Percentiles rank a stretch among this genome's conserved stretches.
Conservation (phyloP, 2,329 filamentous ascomycete species). For the Biscogniauxia sp. region DNA sequence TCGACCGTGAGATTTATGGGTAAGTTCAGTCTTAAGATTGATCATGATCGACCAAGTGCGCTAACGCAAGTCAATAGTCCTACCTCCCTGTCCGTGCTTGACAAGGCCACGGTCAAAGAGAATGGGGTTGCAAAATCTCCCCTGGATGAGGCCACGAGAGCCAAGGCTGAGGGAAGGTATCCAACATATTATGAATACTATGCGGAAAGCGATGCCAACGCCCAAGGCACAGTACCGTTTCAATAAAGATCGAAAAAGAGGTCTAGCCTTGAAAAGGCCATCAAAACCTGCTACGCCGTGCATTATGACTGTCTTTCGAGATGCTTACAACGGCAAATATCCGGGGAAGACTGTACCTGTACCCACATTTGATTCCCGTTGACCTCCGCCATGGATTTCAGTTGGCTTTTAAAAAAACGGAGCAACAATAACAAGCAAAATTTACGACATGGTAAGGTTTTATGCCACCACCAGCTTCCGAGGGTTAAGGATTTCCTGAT, state of each 20-base stretch:
- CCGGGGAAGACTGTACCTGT: neutral
- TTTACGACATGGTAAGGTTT: neutral
- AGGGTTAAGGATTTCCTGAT: too few species aligned
- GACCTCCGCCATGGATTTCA: neutral
- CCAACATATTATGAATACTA: slow-evolving; percentile 54
- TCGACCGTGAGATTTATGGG: slow-evolving; percentile 89
- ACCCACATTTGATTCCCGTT: slow-evolving; percentile 8
- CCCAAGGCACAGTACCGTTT: slow-evolving; percentile 51
- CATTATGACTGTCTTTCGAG: slow-evolving; percentile 12
- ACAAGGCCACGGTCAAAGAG: slow-evolving; percentile 42
- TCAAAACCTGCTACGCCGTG: slow-evolving; percentile 12
- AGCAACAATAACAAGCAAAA: neutral
- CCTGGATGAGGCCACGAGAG: slow-evolving; percentile 49
- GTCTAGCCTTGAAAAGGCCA: neutral
- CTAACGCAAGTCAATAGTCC: slow-evolving; percentile 38
- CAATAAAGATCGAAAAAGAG: slow-evolving; percentile 36
- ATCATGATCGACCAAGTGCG: neutral
- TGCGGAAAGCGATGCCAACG: slow-evolving; percentile 43
- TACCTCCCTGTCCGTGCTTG: slow-evolving; percentile 42
- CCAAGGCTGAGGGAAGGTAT: slow-evolving; percentile 51
- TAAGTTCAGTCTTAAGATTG: slow-evolving; percentile 39
- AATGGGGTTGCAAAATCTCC: slow-evolving; percentile 42
- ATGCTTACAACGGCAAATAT: neutral
- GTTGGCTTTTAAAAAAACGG: neutral
- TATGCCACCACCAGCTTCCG: too few species aligned